Percentiles rank a stretch among this genome's conserved stretches.
Evolutionary conservation across 2,329 filamentous ascomycete genomes (phyloP).

Genomic region (Albifimbria verrucaria): DNA sequence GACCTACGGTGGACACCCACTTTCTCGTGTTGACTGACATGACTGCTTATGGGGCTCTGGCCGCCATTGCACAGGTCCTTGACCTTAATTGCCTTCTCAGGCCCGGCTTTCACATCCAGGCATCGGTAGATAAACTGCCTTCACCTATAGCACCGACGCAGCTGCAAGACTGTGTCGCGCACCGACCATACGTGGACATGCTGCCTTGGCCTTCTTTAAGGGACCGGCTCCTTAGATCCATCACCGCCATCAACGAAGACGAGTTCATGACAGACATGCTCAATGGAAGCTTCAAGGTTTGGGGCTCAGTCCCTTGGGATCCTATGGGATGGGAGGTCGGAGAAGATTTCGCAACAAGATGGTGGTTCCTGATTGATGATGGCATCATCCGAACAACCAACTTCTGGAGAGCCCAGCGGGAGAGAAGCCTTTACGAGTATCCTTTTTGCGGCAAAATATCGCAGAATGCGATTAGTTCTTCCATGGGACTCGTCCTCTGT

Average conservation of each 20-base stretch:
- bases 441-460: background rate
- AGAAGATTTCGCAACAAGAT: constrained; percentile 25
- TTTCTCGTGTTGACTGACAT: constrained; percentile 3
- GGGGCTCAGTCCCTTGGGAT: constrained; percentile 15
- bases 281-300: background rate
- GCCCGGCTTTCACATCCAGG: background rate
- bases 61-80: background rate
- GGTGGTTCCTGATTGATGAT: constrained; percentile 16
- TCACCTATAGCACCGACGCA: constrained; percentile 3
- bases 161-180: constrained; percentile 7
- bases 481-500: background rate
- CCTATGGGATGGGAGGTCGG: constrained; percentile 41
- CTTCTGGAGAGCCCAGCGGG: constrained; percentile 12
- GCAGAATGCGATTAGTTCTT: background rate
- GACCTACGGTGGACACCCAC: constrained; percentile 1
- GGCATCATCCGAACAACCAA: constrained; percentile 7
- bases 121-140: background rate
- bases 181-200: constrained; percentile 10
- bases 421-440: background rate
- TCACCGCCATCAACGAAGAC: constrained; percentile 5
- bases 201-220: constrained; percentile 10
- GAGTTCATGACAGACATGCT: constrained; percentile 6
- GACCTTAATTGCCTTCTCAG: background rate
- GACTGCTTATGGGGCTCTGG: background rate
- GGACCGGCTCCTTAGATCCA: constrained; percentile 9